Percentiles rank a stretch among this genome's conserved stretches.
Evolutionary conservation across 768 basidiomycete species (phyloP).

Genomic region (Hericium erinaceus): DNA sequence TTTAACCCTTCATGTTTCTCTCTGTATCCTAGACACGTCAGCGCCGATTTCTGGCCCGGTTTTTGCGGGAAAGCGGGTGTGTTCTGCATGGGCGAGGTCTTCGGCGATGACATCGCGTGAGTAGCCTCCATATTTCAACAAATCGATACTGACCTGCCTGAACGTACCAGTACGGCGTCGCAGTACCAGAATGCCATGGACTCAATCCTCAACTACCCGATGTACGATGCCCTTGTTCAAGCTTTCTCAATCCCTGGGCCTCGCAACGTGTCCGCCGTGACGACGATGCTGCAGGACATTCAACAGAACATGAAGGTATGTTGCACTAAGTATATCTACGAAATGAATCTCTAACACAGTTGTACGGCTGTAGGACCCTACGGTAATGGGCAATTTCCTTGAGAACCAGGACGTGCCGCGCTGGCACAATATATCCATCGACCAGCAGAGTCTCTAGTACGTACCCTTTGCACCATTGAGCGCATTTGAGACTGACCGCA

Average conservation of each 20-base stretch:
- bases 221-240: constrained; percentile 53
- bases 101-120: constrained; percentile 43
- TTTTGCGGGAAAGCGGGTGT: constrained; percentile 73
- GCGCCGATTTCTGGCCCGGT: constrained; percentile 63
- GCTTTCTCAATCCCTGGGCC: constrained; percentile 67
- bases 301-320: constrained; percentile 41
- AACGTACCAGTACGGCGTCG: constrained; percentile 37
- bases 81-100: constrained; percentile 83
- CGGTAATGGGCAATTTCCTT: constrained; percentile 61
- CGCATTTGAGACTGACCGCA: constrained; percentile 5
- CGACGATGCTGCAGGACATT: constrained; percentile 41
- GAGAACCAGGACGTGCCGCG: constrained; percentile 74
- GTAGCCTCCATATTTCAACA: constrained; percentile 3
- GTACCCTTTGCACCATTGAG: constrained; percentile 13
- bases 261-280: constrained; percentile 49
- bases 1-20: constrained; percentile 1
- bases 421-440: constrained; percentile 64
- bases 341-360: background rate
- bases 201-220: constrained; percentile 63
- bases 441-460: constrained; percentile 62
- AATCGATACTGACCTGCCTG: constrained; percentile 13
- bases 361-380: constrained; percentile 20
- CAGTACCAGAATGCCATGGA: constrained; percentile 55
- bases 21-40: constrained; percentile 42
- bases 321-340: background rate